phyloP scores from a whole-genome alignment of 2,329 filamentous ascomycete genomes.

The Tolypocladium tropicale region DNA sequence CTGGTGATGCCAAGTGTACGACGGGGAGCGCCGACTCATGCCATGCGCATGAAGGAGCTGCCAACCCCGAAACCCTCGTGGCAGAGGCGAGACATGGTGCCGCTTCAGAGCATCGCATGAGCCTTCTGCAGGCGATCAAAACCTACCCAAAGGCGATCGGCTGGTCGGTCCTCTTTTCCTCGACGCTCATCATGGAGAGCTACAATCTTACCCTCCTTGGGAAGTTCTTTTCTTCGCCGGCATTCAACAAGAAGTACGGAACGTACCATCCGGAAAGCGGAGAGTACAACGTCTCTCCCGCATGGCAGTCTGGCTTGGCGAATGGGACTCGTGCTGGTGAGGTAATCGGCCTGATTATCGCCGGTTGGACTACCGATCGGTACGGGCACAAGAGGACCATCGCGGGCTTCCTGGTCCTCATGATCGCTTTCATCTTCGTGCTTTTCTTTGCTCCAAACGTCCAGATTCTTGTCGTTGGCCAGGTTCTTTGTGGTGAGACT shows the following conservation, averaged over 20 bases:
- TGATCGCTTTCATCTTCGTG: conserved; percentile 42
- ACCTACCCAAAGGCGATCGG: conserved; percentile 36
- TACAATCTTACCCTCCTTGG: conserved; percentile 40
- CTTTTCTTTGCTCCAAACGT: conserved; percentile 41
- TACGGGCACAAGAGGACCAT: conserved; percentile 41
- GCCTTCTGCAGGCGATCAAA: conserved; percentile 26
- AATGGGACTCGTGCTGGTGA: conserved; percentile 44
- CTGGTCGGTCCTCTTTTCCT: conserved; percentile 35
- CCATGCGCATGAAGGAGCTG: conserved; percentile 16
- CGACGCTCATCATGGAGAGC: conserved; percentile 39
- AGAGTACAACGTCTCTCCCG: conserved; percentile 37
- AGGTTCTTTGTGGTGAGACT: conserved; percentile 29
- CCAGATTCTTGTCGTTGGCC: conserved; percentile 34
- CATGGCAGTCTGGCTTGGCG: conserved; percentile 47
- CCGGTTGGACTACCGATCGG: conserved; percentile 40
- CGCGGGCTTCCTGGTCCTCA: conserved; percentile 31
- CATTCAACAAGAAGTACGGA: conserved; percentile 37
- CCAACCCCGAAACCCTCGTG: conserved; percentile 14
- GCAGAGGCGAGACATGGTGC: conserved; percentile 30
- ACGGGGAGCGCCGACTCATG: conserved; percentile 12
- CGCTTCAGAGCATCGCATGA: conserved; percentile 30
- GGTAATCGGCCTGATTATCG: conserved; percentile 43
- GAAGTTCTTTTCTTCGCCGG: conserved; percentile 36
- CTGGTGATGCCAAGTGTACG: conserved; percentile 5
- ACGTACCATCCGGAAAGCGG: conserved; percentile 18